Evolutionary conservation across 495 filamentous ascomycete species (phyloP).

Genomic region (Aspergillus homomorphus): DNA sequence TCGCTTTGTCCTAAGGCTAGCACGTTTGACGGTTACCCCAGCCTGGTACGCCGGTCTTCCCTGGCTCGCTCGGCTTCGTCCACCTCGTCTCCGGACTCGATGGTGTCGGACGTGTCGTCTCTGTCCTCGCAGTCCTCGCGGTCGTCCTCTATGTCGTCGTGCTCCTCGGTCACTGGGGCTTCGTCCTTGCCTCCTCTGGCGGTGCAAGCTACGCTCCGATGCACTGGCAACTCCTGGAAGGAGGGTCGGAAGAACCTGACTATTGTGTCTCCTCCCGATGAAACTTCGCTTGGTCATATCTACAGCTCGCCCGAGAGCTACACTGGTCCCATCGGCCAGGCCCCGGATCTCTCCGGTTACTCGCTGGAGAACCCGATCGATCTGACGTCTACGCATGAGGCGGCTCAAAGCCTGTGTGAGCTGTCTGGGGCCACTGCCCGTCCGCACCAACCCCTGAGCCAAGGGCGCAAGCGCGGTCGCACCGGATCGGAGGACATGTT

Average conservation of each 20-base stretch:
- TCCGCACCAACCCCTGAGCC: constrained; percentile 12
- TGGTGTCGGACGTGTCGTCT: constrained; percentile 78
- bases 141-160: constrained; percentile 72
- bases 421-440: constrained; percentile 43
- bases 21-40: constrained; percentile 45
- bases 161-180: constrained; percentile 62
- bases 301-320: constrained; percentile 63
- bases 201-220: constrained; percentile 79
- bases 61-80: constrained; percentile 73
- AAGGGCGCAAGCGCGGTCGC: constrained; percentile 64
- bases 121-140: constrained; percentile 60
- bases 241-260: constrained; percentile 39
- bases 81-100: constrained; percentile 83
- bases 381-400: constrained; percentile 46
- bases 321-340: constrained; percentile 49
- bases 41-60: constrained; percentile 65
- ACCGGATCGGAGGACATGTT: constrained; percentile 63
- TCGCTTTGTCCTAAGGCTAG: constrained; percentile 54
- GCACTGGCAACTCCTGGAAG: constrained; percentile 56
- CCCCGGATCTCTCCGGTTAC: constrained; percentile 49
- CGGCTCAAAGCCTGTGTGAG: constrained; percentile 68
- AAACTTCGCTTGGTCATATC: constrained; percentile 45
- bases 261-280: constrained; percentile 46
- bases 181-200: constrained; percentile 65
- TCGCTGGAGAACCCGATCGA: constrained; percentile 49